Percentiles rank a stretch among this genome's conserved stretches.
phyloP scores from a whole-genome alignment of 306 rosid genomes.

The Quercus dentata region DNA sequence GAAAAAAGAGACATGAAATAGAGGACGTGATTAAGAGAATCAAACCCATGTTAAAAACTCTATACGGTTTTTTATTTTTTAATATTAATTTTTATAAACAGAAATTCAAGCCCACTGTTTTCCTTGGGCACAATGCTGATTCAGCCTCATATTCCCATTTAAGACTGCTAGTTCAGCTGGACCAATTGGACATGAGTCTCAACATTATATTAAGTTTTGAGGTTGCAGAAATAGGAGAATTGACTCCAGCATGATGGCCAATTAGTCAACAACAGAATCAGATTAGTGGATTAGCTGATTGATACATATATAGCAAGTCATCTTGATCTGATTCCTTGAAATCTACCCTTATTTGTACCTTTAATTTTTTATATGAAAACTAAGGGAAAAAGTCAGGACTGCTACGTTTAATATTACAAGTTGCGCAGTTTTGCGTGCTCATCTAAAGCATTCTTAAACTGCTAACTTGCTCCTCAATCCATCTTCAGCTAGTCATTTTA shows the following conservation, averaged over 20 bases:
- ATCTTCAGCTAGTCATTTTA: neutral
- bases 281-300: too few relatives aligned
- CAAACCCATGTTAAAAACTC: too few relatives aligned
- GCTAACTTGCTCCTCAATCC: neutral
- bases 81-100: too few relatives aligned
- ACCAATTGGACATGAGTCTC: too few relatives aligned
- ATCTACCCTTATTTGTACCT: neutral
- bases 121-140: neutral
- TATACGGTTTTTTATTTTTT: too few relatives aligned
- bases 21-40: too few relatives aligned
- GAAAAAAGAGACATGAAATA: too few relatives aligned
- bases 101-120: too few relatives aligned
- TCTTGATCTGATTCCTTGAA: neutral
- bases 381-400: neutral
- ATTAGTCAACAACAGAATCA: too few relatives aligned
- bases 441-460: neutral
- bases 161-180: neutral
- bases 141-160: neutral
- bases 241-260: too few relatives aligned
- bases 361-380: neutral
- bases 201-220: too few relatives aligned
- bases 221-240: too few relatives aligned
- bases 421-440: neutral
- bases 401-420: neutral
- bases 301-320: neutral